phyloP scores from a whole-genome alignment of 2,329 filamentous ascomycete species.

The Lachnellula cervina region DNA sequence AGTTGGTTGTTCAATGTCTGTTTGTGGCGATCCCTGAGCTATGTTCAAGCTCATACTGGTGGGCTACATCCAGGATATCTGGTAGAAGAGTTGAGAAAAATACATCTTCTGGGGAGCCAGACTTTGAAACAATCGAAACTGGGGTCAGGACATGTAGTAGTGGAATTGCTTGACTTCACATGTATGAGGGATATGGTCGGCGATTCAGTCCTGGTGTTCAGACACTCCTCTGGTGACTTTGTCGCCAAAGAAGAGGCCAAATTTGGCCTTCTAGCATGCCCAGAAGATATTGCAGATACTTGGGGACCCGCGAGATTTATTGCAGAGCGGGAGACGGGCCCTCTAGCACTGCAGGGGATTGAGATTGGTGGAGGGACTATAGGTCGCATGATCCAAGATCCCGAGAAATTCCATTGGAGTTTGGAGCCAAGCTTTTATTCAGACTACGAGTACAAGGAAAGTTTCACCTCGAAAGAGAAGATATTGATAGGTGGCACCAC shows the following conservation, averaged over 20 bases:
- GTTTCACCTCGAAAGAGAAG: constrained; percentile 4
- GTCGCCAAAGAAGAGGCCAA: background rate
- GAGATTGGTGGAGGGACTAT: background rate
- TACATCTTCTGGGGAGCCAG: constrained; percentile 3
- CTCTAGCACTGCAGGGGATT: background rate
- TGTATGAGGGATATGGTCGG: constrained; percentile 12
- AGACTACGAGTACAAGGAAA: no score
- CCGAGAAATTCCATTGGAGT: constrained; percentile 8
- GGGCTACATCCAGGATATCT: constrained; percentile 12
- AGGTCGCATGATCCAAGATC: no score
- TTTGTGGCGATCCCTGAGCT: constrained; percentile 3
- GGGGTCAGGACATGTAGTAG: background rate
- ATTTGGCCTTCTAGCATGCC: constrained; percentile 11
- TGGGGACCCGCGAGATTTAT: constrained; percentile 15
- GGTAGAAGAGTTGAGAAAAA: background rate
- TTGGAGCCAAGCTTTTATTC: background rate
- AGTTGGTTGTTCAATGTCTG: constrained; percentile 7
- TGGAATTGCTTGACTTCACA: constrained; percentile 3
- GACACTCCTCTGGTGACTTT: background rate
- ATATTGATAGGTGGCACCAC: constrained; percentile 1
- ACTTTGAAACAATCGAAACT: background rate
- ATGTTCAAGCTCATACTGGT: constrained; percentile 11
- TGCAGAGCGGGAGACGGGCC: background rate
- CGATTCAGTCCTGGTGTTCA: constrained; percentile 10
- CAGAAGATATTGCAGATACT: constrained; percentile 14